A percentile compares a stretch with the other conserved stretches of the same genome.
phyloP scores from a whole-genome alignment of 2,329 filamentous ascomycete genomes.

The Zasmidium angulare region DNA sequence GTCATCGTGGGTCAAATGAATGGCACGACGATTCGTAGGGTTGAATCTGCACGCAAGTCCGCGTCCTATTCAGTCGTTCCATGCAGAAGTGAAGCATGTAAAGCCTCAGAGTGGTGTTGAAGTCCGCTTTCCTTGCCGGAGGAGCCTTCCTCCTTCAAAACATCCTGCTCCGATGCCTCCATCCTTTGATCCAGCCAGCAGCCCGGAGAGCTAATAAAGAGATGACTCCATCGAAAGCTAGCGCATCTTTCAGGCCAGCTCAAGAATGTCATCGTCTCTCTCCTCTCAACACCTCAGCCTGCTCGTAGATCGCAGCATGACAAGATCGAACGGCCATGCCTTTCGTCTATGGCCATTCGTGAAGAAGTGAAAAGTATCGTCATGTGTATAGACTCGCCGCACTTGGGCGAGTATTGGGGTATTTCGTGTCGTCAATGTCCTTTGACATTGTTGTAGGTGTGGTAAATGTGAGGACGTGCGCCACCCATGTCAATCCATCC shows the following conservation, averaged over 20 bases:
- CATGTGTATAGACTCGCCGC: background rate
- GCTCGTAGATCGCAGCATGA: slow-evolving; percentile 13
- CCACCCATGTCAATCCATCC: slow-evolving; percentile 41
- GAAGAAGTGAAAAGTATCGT: slow-evolving; percentile 9
- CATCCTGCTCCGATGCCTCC: background rate
- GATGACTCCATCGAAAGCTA: slow-evolving; percentile 33
- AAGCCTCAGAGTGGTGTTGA: slow-evolving; percentile 18
- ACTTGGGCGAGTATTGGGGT: background rate
- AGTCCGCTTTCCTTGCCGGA: slow-evolving; percentile 14
- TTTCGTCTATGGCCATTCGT: slow-evolving; percentile 16
- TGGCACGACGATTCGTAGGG: slow-evolving; percentile 14
- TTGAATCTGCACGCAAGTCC: background rate
- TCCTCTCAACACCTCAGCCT: slow-evolving; percentile 7
- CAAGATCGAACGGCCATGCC: slow-evolving; percentile 9
- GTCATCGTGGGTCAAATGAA: slow-evolving; percentile 17
- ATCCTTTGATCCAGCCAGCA: background rate
- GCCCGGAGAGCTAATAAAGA: slow-evolving; percentile 4
- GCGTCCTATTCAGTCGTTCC: background rate
- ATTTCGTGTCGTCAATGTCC: slow-evolving; percentile 1
- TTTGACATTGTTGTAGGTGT: slow-evolving; percentile 2
- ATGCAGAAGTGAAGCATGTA: background rate
- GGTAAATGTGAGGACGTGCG: slow-evolving; percentile 15
- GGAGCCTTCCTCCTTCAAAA: slow-evolving; percentile 15
- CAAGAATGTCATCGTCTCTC: slow-evolving; percentile 35
- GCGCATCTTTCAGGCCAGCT: slow-evolving; percentile 27